Conservation (phyloP, 164 flowering plant genomes). For the Sextonia rubra region DNA sequence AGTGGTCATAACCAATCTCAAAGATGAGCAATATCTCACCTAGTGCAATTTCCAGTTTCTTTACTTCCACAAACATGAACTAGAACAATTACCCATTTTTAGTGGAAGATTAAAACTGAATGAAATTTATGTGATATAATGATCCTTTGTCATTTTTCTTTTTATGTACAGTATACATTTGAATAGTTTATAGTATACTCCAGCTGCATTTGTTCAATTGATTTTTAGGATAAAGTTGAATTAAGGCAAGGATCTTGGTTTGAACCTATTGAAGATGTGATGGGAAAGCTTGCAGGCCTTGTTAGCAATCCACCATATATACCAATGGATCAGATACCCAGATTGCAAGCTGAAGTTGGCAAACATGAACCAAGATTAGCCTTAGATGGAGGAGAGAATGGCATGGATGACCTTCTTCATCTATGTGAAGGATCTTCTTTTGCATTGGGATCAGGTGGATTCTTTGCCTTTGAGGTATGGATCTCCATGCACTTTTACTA, state of each 20-base stretch:
- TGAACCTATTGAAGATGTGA: constrained; percentile 63
- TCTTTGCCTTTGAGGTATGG: constrained; percentile 82
- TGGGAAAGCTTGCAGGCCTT: constrained; percentile 63
- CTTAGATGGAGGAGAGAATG: constrained; percentile 80
- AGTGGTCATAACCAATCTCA: no score
- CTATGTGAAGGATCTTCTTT: constrained; percentile 53
- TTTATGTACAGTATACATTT: no score
- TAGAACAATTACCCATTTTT: no score
- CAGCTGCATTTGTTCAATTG: no score
- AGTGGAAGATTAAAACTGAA: no score
- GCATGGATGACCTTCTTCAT: constrained; percentile 67
- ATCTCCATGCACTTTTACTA: neutral
- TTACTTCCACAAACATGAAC: no score
- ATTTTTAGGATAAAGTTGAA: constrained; percentile 47
- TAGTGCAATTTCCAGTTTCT: no score
- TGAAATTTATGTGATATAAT: no score
- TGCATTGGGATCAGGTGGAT: constrained; percentile 77
- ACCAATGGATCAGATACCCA: constrained; percentile 60
- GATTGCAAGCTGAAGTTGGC: constrained; percentile 91
- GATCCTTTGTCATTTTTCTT: no score
- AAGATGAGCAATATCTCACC: no score
- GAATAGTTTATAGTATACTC: no score
- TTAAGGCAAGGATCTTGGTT: constrained; percentile 89
- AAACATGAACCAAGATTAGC: constrained; percentile 85
- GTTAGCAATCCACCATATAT: constrained; percentile 96